Evolutionary conservation across 2,329 filamentous ascomycete genomes (phyloP), one percentile per base, ranked within the genome.

Genomic region (Penicillium psychrosexuale): DNA sequence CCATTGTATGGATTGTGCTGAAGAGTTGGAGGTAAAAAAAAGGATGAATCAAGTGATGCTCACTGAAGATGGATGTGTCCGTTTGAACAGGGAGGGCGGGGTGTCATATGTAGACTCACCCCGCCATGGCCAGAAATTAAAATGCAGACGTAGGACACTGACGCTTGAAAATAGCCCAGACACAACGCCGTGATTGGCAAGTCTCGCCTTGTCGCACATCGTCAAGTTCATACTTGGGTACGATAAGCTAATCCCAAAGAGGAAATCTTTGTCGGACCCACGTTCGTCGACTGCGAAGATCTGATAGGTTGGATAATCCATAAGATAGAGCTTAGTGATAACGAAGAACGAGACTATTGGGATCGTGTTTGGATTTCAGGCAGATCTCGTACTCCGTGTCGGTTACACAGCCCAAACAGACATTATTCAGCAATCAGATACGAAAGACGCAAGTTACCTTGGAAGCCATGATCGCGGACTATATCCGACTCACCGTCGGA

Each of bases 221-320:
- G 24, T 24, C 40, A 51, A 38, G 22, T 28, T 43, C 37, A 53
- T 48, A 53, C n/a, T 36, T 49, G 24, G 8, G 15, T 12, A 13
- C 22, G 33, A 33, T 31, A 49, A 33, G 37, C 61, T 60, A 63
- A 19, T 22, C 63, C 57, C 34, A 33, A 65, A 63, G 51, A 51
- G 63, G 63, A 61, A 63, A 60, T 58, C 34, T 63, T 64, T 63
- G 61, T 65, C 61, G 61, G 63, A 61, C 60, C 61, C 63, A 63
- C 57, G 17, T 22, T 42, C 6, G 3, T n/a, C 15, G 37, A 22
- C 22, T 12, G 3, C 12, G 19, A 5, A 3, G 8, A 53, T 30
- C 5, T 47, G 51, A 53, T 53, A 42, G 51, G 51, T 3, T 19
- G 19, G 17, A 39, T 3, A 22, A 13, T 19, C 11, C n/a, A 17